These are phyloP conservation scores for Pelargonium australe DNA, from an alignment of 441 rosid genomes.

Conservation along the genomic window DNA sequence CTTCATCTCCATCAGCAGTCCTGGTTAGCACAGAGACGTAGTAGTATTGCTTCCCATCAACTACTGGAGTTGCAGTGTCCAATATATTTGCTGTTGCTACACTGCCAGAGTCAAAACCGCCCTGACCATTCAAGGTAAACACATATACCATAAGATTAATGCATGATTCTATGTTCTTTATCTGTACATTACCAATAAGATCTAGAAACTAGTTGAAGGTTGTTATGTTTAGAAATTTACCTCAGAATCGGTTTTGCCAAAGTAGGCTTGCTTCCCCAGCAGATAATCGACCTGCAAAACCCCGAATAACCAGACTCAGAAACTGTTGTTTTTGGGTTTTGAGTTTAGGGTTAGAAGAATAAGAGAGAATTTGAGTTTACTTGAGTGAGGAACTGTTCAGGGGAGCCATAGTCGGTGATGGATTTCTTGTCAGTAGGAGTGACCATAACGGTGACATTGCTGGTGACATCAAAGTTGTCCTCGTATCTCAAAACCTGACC, in stretches of 20 bases:
- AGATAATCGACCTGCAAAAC: constrained; percentile 63
- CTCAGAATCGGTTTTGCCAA: constrained; percentile 69
- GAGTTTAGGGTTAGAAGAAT: neutral
- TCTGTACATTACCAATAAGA: too few species aligned
- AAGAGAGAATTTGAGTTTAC: constrained; percentile 20
- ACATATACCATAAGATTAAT: too few species aligned
- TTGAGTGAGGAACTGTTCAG: constrained; percentile 72
- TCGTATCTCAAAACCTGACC: constrained; percentile 90
- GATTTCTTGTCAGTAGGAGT: constrained; percentile 87
- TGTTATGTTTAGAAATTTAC: constrained; percentile 28
- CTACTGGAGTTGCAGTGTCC: constrained; percentile 37
- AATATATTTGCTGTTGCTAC: constrained; percentile 89
- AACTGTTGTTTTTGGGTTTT: too few species aligned
- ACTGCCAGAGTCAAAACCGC: constrained; percentile 63
- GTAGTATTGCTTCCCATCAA: constrained; percentile 60
- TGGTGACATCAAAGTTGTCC: constrained; percentile 83
- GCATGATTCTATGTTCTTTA: too few species aligned
- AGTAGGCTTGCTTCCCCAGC: constrained; percentile 77
- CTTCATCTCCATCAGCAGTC: constrained; percentile 97
- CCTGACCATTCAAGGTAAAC: constrained; percentile 31
- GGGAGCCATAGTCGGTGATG: constrained; percentile 79
- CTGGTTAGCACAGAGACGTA: constrained; percentile 67
- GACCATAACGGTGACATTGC: constrained; percentile 59
- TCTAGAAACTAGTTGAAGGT: too few species aligned
- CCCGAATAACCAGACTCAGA: neutral